phyloP scores from a whole-genome alignment of 1,139 yeast species.

The Blastobotrys illinoisensis region DNA sequence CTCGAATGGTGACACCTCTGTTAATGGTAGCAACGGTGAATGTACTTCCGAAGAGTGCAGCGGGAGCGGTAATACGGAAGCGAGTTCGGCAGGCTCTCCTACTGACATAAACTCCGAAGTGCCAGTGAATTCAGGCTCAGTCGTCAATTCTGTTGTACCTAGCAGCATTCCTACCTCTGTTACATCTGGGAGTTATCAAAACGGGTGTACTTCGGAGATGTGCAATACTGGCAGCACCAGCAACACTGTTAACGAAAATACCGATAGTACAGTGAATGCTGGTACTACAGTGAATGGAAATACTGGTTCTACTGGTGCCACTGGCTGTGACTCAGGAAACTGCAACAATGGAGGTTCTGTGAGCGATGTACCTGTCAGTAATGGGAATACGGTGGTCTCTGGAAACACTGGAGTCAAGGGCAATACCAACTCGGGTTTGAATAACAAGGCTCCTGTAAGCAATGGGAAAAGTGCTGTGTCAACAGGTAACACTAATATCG shows the following conservation, averaged over 20 bases:
- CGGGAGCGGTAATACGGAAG: not conserved
- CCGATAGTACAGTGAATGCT: too few species aligned
- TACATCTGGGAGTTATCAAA: too few species aligned
- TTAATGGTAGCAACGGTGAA: not conserved
- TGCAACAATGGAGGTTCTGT: not conserved
- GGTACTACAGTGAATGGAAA: not conserved
- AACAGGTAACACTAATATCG: not conserved
- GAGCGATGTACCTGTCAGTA: too few species aligned
- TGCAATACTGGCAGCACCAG: too few species aligned
- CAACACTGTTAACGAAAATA: too few species aligned
- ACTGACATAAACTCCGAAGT: not conserved
- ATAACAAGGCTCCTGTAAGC: not conserved
- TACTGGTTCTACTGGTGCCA: not conserved
- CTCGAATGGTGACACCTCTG: not conserved
- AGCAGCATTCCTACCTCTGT: too few species aligned
- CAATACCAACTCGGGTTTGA: not conserved
- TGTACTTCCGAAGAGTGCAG: not conserved
- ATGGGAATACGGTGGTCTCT: too few species aligned
- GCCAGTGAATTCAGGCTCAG: not conserved
- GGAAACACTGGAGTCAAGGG: too few species aligned
- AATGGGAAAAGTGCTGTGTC: not conserved
- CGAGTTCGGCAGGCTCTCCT: not conserved
- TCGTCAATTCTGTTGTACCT: too few species aligned
- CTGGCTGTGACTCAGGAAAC: not conserved
- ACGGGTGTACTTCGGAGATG: too few species aligned